Base-by-base conservation (phyloP, 2,329 filamentous ascomycete species). In the Claviceps fusiformis region DNA sequence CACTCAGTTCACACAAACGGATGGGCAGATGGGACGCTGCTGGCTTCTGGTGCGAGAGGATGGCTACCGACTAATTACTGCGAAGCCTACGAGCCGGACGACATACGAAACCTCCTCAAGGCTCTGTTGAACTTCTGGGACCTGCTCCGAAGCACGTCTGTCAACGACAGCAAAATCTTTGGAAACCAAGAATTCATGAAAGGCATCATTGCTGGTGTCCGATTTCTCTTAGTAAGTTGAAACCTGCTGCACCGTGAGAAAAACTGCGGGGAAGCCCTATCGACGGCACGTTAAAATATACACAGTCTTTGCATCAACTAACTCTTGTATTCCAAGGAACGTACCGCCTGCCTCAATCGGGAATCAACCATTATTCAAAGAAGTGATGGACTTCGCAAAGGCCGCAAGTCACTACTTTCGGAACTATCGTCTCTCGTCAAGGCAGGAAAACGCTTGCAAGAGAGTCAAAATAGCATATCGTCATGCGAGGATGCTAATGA, bases 61-160 rank as follows among this genome's bases (percentile, higher is more conserved):
- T 98, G 93, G 93, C 75, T 98, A 57, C 93, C 93, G 3, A 98
- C 93, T 9, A 98, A 98, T 70, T 98, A 97, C 69, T 98, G 93
- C 74, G 91, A 96, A 67, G 80, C 89, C 10, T 98, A 96, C 68
- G 89, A 96, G 61, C 89, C 92, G 49, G 82, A 89, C 27, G 84
- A 90, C 59, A 91, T 97, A 77, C 82, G 84, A 54, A 90, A 83
- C 59, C 76, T 98, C 27, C 75, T 98, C 41, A 90, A 89, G 62
- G 89, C 91, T 0, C 75, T 96, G 58, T 82, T 93, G 15, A 88
- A 93, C 65, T 90, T 97, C 58, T 96, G 91, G 91, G 91, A 96
- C 67, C 74, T 95, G 53, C 79, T 95, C 62, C 80, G 87, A 63
- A 89, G 86, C 64, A 87, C 87, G 37, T 83, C 83, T 27, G 81